phyloP scores from a whole-genome alignment of 306 rosid genomes.

The Trichosanthes truncata region DNA sequence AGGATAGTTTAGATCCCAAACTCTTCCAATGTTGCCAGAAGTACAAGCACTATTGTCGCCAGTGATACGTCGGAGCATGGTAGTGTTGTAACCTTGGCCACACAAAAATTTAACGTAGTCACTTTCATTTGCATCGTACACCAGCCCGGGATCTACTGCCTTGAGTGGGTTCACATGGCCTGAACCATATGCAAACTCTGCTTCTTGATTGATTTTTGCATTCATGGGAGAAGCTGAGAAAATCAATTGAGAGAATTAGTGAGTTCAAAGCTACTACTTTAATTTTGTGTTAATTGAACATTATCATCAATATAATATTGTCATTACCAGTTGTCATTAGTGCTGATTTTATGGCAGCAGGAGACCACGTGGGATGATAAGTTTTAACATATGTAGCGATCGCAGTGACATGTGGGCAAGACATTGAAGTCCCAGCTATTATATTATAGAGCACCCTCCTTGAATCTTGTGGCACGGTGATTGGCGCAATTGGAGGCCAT shows the following conservation, averaged over 20 bases:
- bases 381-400: background rate
- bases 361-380: background rate
- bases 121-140: constrained; percentile 21
- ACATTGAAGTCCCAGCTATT: background rate
- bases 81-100: constrained; percentile 12
- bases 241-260: background rate
- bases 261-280: too few relatives aligned
- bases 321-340: background rate
- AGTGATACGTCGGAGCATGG: constrained; percentile 5
- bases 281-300: too few relatives aligned
- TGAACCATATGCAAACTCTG: constrained; percentile 33
- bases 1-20: constrained; percentile 26
- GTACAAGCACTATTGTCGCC: constrained; percentile 15
- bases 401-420: background rate
- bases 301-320: too few relatives aligned
- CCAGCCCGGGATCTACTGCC: constrained; percentile 20
- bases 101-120: constrained; percentile 26
- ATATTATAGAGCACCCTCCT: background rate
- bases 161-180: constrained; percentile 17
- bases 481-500: too few relatives aligned
- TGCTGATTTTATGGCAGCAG: background rate
- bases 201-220: constrained; percentile 2
- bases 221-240: constrained; percentile 25
- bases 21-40: background rate
- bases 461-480: too few relatives aligned